Evolutionary conservation across 1,284 basidiomycete genomes (phyloP), one percentile per base, ranked within the genome.

Genomic region (Cutaneotrichosporon dermatis): DNA sequence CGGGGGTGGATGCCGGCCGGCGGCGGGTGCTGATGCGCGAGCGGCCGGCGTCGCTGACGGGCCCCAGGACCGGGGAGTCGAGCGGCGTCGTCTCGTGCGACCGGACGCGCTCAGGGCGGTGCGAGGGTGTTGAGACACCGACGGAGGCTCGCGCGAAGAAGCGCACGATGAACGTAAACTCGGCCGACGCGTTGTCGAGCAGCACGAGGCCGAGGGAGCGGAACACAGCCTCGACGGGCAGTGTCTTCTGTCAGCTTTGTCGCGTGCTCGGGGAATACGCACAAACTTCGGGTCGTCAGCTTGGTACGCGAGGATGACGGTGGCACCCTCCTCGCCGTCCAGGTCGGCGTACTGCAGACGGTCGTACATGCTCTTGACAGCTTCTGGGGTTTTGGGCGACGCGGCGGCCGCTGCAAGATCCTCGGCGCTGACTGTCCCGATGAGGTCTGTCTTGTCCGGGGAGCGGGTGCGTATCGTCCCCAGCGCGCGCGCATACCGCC

Each of bases 131-230:
- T 6, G 33, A 10, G 53, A 37, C 37, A 40, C 16, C 45, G 57
- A 43, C 49, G 44, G 35, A 9, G 16, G 34, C 35, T 36, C 65
- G 65, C 1, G 76, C 73, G 77, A 96, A 97, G 80, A 97, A 97
- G 0, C 84, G 79, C 4, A 86, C 84, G 48, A 95, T 78, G 69
- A 97, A 97, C 1, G 86, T 83, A 75, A 93, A 94, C 77, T 97
- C 93, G 42, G 91, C 85, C 1, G 88, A 88, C 1, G 89, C 87
- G 71, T 97, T 97, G 79, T 96, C 92, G 83, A 94, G 86, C 58
- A 97, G 84, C 49, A 95, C 92, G 49, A 97, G 81, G 58, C 91
- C 78, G 45, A 92, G 79, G 0, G 93, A 95, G 16, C 93, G 85
- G 66, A 92, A 83, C 11, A 95, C 79, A 0, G 86, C 86, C 77